Evolutionary conservation across 441 rosid species (phyloP), one percentile per base, ranked within the genome.

Genomic region (Flueggea neowawraea): DNA sequence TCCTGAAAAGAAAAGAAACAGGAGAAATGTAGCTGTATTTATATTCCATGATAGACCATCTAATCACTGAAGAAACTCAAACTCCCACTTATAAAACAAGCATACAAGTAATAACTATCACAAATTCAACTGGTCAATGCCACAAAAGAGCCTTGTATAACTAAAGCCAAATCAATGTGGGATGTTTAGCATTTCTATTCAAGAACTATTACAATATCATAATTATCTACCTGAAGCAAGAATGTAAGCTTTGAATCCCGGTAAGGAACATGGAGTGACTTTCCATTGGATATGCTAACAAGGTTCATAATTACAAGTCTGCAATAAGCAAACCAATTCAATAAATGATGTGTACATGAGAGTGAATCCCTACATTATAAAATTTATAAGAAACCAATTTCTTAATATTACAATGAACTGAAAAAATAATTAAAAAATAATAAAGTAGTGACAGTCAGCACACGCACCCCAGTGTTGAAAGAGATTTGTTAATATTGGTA

Each of bases 301-400:
- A 95, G 97, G 75, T 92, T 95, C 99, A 95, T 95, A 62, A 92
- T 95, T 64, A 95, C 98, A 61, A 92, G 99, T 62, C 99, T 95
- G 85, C 76, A 77, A 73, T 51, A 32, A 69, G 12, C 33, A 66
- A 66, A 60, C 17, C 55, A 52, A 6, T 57, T 43, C 32, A 57
- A 68, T 54, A 49, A 41, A 55, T 22, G 28, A 22, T 22, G 28
- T 22, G 28, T 22, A 22, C 28, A 22, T 22, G 28, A 22, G 28
- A 22, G 28, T 22, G 28, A 22, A 22, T 22, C 28, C 28, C 28
- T 22, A 22, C 28, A 22, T 22, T 22, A 22, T 1, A 22, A 22
- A 22, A 22, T 22, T 22, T 22, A 22, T 22, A 22, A 22, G 28
- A 22, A 22, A 22, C 28, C 2, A 22, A 68, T 44, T 62, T 64